Conservation (phyloP, 768 basidiomycete species). For the Holtermanniella nyarrowii region DNA sequence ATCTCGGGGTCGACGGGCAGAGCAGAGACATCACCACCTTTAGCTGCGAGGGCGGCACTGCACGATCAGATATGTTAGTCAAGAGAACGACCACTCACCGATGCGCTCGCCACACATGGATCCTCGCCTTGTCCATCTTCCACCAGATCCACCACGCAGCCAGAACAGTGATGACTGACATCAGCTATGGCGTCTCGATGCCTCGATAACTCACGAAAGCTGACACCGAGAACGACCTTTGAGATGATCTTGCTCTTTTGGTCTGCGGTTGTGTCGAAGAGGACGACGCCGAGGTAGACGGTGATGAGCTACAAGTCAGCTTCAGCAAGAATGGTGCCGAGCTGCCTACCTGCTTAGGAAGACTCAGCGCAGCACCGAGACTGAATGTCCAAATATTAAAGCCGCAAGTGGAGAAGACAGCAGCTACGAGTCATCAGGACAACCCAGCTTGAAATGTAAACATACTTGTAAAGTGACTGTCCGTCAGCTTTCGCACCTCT, state of each 20-base stretch:
- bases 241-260: slow-evolving; percentile 56
- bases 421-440: slow-evolving; percentile 15
- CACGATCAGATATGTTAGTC: not conserved
- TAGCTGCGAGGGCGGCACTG: slow-evolving; percentile 22
- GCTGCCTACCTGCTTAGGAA: slow-evolving; percentile 38
- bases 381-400: slow-evolving; percentile 36
- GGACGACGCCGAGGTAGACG: slow-evolving; percentile 69
- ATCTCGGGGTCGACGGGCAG: slow-evolving; percentile 3
- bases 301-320: slow-evolving; percentile 55
- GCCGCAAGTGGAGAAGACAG: slow-evolving; percentile 38
- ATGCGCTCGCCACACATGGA: slow-evolving; percentile 32
- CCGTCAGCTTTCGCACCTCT: slow-evolving; percentile 1
- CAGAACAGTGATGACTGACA: slow-evolving; percentile 26
- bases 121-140: slow-evolving; percentile 34
- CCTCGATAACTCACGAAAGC: slow-evolving; percentile 41
- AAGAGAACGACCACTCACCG: slow-evolving; percentile 15
- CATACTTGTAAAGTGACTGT: slow-evolving; percentile 13
- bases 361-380: slow-evolving; percentile 24
- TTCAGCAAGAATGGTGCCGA: not conserved
- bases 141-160: slow-evolving; percentile 54
- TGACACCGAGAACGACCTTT: slow-evolving; percentile 57
- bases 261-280: slow-evolving; percentile 35
- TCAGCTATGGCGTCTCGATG: not conserved
- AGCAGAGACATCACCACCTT: slow-evolving; percentile 12
- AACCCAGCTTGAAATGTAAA: not conserved